phyloP scores from a whole-genome alignment of 208 protist genomes.

The Wallacemonas rigidus region DNA sequence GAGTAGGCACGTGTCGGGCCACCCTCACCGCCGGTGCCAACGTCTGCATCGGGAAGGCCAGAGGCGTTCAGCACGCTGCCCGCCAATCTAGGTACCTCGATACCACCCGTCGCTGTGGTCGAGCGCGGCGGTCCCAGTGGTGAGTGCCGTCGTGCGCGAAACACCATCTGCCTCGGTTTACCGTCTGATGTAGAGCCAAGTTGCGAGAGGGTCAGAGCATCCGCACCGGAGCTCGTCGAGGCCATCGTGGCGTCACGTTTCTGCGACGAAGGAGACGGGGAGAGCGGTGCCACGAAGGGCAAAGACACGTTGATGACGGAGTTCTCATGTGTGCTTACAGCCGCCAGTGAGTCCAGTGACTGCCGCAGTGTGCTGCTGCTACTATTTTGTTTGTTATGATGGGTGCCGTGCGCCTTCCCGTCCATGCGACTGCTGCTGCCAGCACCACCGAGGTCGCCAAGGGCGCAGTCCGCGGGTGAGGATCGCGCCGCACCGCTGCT shows the following conservation, averaged over 20 bases:
- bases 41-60: not conserved
- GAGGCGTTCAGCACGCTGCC: not conserved
- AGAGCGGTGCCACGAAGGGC: not conserved
- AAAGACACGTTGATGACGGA: not conserved
- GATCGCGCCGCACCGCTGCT: not conserved
- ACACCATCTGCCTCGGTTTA: not conserved
- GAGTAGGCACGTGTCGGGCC: not conserved
- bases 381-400: not conserved
- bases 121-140: not conserved
- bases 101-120: not conserved
- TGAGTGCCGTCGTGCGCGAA: slow-evolving; percentile 1
- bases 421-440: too few species aligned
- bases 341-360: not conserved
- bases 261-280: not conserved
- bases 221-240: too few species aligned
- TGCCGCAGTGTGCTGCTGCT: not conserved
- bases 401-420: too few species aligned
- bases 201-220: not conserved
- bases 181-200: not conserved
- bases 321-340: not conserved
- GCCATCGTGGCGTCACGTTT: too few species aligned
- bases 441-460: not conserved
- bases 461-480: not conserved
- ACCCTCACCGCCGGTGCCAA: slow-evolving; percentile 2
- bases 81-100: not conserved